Evolutionary conservation across 139 green algal species (phyloP), one percentile per base, ranked within the genome.

Genomic region (Microglena sp.): DNA sequence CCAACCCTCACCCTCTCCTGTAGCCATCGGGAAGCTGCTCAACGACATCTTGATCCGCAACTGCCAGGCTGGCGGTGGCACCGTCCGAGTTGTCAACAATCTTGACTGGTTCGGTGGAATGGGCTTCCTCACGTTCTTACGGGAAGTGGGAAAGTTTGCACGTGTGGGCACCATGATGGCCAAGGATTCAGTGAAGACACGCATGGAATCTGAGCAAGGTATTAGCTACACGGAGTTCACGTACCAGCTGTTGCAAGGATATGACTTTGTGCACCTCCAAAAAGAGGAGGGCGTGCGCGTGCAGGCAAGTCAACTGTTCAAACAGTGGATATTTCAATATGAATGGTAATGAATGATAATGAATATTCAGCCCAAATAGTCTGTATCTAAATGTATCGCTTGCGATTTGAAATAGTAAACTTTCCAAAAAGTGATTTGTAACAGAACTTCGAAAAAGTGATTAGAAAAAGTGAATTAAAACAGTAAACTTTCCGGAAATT

Each of bases 221-320:
- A 94, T 97, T 71, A 85, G 68, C 58, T 96, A 89, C 81, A 95
- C 89, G 1, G 90, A 95, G 81, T 99, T 99, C 83, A 92, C 90
- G 2, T 99, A 99, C 82, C 94, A 99, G 79, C 87, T 99, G 56
- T 84, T 99, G 56, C 88, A 74, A 44, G 94, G 91, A 4, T 98
- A 97, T 68, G 94, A 98, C 79, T 98, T 98, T 78, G 87, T 96
- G 68, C 91, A 98, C 75, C 74, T 98, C 63, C 79, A 76, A 61
- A 45, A 67, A 29, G 64, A 92, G 29, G 74, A 93, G 22, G 84
- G 82, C 28, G 88, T 97, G 26, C 70, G 77, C 2, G 85, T 97
- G 62, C 85, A 88, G 77, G 80, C n/a, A n/a, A n/a, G n/a, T n/a
- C 77, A n/a, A n/a, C n/a, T n/a, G n/a, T n/a, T n/a, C n/a, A n/a